Conservation (phyloP, 2,329 filamentous ascomycete species). For the Pseudogymnoascus sp. region DNA sequence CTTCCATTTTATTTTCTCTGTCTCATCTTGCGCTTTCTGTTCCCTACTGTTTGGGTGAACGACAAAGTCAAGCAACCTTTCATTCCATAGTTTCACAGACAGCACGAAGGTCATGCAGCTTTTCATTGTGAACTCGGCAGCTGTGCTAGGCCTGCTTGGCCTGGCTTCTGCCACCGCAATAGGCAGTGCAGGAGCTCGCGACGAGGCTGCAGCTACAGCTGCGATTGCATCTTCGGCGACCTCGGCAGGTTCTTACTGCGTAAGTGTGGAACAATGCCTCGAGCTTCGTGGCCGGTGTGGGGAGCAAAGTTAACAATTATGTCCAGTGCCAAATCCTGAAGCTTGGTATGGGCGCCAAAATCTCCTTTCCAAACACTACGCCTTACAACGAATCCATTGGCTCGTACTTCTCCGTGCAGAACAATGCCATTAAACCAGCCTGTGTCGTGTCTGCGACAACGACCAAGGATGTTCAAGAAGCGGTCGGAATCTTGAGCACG, state of each 20-base stretch:
- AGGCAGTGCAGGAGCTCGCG: neutral
- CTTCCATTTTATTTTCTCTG: neutral
- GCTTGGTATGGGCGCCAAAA: conserved; percentile 5
- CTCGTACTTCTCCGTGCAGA: conserved; percentile 16
- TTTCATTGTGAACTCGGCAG: neutral
- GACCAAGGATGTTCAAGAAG: conserved; percentile 20
- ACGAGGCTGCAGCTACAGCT: neutral
- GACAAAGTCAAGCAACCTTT: neutral
- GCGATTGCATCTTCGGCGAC: neutral
- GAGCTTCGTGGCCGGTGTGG: neutral
- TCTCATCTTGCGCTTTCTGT: neutral
- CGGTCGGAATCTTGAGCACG: conserved; percentile 10
- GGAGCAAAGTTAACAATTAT: neutral
- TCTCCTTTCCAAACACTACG: conserved; percentile 7
- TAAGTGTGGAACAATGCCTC: neutral
- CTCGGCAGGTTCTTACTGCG: neutral
- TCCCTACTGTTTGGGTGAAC: neutral
- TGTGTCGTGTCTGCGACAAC: conserved; percentile 23
- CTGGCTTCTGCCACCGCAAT: neutral
- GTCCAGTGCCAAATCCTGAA: conserved; percentile 4
- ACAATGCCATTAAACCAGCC: conserved; percentile 18
- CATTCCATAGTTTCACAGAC: neutral
- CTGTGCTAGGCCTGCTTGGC: neutral
- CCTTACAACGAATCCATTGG: conserved; percentile 4
- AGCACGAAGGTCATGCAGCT: neutral